These are phyloP conservation scores for Hordeum pubiflorum DNA, from an alignment of 202 grass and related monocot species.

Conservation along the genomic window DNA sequence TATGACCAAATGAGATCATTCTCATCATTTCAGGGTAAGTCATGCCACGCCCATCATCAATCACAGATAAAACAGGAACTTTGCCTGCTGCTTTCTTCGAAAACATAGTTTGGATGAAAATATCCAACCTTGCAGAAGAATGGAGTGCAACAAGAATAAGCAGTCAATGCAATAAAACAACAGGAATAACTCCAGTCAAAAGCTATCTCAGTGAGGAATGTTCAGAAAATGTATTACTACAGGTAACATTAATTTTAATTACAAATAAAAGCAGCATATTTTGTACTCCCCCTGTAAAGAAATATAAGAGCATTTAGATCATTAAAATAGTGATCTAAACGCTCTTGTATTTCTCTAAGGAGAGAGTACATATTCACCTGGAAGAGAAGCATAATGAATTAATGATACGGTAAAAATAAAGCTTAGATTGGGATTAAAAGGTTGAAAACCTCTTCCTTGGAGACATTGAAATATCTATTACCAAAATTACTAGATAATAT, in stretches of 20 bases:
- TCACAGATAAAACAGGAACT: conserved; percentile 68
- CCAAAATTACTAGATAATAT: background rate
- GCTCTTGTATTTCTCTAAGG: no score
- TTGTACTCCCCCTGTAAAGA: background rate
- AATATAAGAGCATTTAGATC: no score
- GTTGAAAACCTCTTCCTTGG: conserved; percentile 1
- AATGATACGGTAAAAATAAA: background rate
- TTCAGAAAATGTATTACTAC: background rate
- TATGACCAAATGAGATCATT: conserved; percentile 92
- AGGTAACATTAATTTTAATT: background rate
- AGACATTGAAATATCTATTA: conserved; percentile 4
- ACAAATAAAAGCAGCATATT: conserved; percentile 2
- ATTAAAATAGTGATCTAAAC: no score
- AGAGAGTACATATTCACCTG: background rate
- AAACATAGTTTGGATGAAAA: conserved; percentile 55
- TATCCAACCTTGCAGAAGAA: conserved; percentile 51
- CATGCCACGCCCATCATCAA: conserved; percentile 88
- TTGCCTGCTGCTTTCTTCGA: conserved; percentile 58
- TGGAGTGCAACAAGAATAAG: conserved; percentile 18
- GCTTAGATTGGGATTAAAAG: background rate
- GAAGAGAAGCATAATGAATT: conserved; percentile 20
- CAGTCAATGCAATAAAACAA: background rate
- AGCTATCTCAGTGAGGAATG: background rate
- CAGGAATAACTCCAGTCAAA: background rate
- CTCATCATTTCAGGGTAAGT: conserved; percentile 55